Base-by-base conservation (phyloP, 352 stramenopile genomes). In the Phytopythium helicoides region DNA sequence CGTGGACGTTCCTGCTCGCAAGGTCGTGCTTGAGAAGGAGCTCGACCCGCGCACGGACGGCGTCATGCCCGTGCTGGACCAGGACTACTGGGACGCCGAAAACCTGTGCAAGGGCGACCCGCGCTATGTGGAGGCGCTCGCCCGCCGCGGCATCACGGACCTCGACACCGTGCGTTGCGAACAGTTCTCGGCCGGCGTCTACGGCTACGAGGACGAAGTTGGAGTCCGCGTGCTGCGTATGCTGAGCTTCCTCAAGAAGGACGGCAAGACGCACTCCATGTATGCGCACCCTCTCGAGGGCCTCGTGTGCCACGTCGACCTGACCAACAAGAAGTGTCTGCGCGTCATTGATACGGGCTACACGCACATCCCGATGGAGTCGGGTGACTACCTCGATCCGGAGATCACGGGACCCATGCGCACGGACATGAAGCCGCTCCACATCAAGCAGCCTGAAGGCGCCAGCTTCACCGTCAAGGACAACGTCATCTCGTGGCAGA, bases 401-500 rank as follows among this genome's bases (percentile, higher is more conserved):
- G 58, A 63, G 36, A 22, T 80, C 36, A 64, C 66, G 3, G 67
- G 66, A 1, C 57, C 61, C 3, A 76, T 75, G 64, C 70, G 70
- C 16, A 73, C 64, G 3, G 60, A 58, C 52, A 74, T 80, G 60
- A 83, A 86, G 62, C 69, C 81, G 16, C 58, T 95, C 21, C 66
- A 84, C 56, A 74, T 95, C 52, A 70, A 77, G 26, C 84, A 95
- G 53, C 75, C 81, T 0, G 65, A 93, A 51, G 86, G 81, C 25
- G 79, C 80, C 19, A 85, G 76, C 39, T 96, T 94, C 47, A 70
- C 41, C 0, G 81, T 94, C 34, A 66, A 73, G 25, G 68, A 87
- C 47, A 83, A 86, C 51, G 57, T 78, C 6, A 75, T 95, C 16
- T 59, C 64, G 26, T 95, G 84, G 84, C 76, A 93, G 53, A 86